Evolutionary conservation across 2,329 filamentous ascomycete genomes (phyloP).

Genomic region (Aspergillus sp.): DNA sequence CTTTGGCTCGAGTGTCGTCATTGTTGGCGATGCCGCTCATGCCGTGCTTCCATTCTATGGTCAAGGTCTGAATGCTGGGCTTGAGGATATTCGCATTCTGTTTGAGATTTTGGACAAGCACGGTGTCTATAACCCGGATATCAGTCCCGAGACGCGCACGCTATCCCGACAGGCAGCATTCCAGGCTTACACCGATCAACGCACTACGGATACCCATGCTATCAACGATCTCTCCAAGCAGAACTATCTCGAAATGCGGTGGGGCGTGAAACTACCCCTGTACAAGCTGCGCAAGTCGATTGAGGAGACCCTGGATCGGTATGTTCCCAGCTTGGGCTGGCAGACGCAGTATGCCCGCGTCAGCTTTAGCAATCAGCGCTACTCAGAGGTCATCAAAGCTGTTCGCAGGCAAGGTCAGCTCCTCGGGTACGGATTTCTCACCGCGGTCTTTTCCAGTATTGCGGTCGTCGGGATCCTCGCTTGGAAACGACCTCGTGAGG

Average conservation of each 20-base stretch:
- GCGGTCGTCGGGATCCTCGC: conserved; percentile 28
- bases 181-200: conserved; percentile 69
- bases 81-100: conserved; percentile 88
- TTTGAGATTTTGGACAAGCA: conserved; percentile 78
- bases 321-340: conserved; percentile 77
- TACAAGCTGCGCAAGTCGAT: conserved; percentile 82
- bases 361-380: conserved; percentile 90
- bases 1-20: conserved; percentile 71
- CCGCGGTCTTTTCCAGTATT: conserved; percentile 28
- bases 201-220: conserved; percentile 75
- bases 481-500: conserved; percentile 28
- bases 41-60: conserved; percentile 99
- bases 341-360: conserved; percentile 89
- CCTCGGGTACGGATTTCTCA: conserved; percentile 45
- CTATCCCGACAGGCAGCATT: conserved; percentile 53
- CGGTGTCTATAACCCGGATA: conserved; percentile 38
- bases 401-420: conserved; percentile 68
- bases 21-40: conserved; percentile 91
- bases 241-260: conserved; percentile 93
- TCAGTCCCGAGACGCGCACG: conserved; percentile 45
- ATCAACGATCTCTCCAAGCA: conserved; percentile 90
- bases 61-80: conserved; percentile 94
- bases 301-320: conserved; percentile 78
- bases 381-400: conserved; percentile 73
- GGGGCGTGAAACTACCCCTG: conserved; percentile 71